Base-by-base conservation (phyloP, 129 eudicot genomes). In the Pulicaria dysenterica region DNA sequence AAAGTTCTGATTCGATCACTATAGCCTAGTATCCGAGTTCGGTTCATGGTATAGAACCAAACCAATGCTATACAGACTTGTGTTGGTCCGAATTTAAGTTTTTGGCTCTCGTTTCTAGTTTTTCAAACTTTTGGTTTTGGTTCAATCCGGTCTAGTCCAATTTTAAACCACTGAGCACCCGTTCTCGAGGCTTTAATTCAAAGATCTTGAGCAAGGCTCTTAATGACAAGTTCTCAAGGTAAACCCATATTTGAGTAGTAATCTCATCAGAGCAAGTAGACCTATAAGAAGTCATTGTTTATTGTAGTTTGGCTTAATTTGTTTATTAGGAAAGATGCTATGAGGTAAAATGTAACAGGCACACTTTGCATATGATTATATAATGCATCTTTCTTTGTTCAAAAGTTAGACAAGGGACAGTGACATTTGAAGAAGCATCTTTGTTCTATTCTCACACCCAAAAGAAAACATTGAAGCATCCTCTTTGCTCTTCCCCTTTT, bases 381-480 rank as follows among this genome's bases (percentile, higher is more conserved):
- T 24, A 24, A 24, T 38, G 74, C 74, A 75, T 67, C 74, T 57
- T 67, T 67, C 12, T 75, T 37, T 67, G 59, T 56, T 65, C 50
- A 69, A 66, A 76, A 60, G 75, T 41, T 60, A 16, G 76, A 69
- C 65, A 74, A 62, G 65, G 39, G 72, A 74, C 62, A 64, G 4
- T 60, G 71, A 69, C 76, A 77, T 58, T 39, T 56, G 49, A 45
- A 24, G 31, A 68, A 43, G 75, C 81, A 77, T 59, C 71, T 77
- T 69, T 69, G 76, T 69, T 77, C 64, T 77, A 69, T 77, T 74
- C 73, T 53, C 79, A 64, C 38, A 24, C 65, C 79, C 79, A 74
- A 64, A 74, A 74, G 79, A 74, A 74, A 64, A 64, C 79, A 74
- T 42, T 43, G 36, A 69, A 77, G 81, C 76, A 77, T 77, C 81